Evolutionary conservation across 768 basidiomycete genomes (phyloP), one percentile per base, ranked within the genome.

Genomic region (Leccinum rimulosum): DNA sequence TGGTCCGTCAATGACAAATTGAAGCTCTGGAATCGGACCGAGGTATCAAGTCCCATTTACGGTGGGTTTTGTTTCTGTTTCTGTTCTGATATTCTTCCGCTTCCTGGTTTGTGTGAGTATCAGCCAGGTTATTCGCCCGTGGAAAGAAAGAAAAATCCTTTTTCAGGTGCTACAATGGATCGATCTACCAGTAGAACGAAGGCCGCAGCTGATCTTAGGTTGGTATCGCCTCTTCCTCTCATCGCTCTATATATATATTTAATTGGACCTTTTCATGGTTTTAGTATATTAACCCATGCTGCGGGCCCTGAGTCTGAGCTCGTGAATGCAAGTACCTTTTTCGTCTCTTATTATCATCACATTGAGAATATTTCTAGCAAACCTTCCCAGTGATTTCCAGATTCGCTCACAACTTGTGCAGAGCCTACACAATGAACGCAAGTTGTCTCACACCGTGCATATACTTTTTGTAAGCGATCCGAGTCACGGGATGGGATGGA

Each of bases 391-490:
- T 80, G 50, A 84, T 94, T 14, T 93, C 94, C 68, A 66, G 65
- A 2, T 93, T 94, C 66, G 86, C 91, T 6, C 80, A 79, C 56
- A 76, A 45, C 61, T 67, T 11, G 59, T 68, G 6, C 66, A 58
- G 51, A 48, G 57, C 38, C 73, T 96, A 3, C 85, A 89, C 54
- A 73, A 76, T 5, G 79, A 82, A 4, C 84, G 93, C 7, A 91
- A 94, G 66, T 78, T 95, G 36, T 85, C 83, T 0, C 82, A 88
- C 52, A 88, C 94, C 8, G 86, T 94, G 12, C 90, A 95, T 70
- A 77, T 95, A 53, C 78, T 95, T 22, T 91, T 95, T 62, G 92
- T 95, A 60, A 89, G 87, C 65, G 89, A 92, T 69, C 11, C 11
- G 31, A 33, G 31, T 33, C 88, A 92, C 63, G 91, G 91, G 10